A percentile compares a stretch with the other conserved stretches of the same genome.
phyloP scores from a whole-genome alignment of 495 filamentous ascomycete genomes.

The Hypoxylon crocopeplum region DNA sequence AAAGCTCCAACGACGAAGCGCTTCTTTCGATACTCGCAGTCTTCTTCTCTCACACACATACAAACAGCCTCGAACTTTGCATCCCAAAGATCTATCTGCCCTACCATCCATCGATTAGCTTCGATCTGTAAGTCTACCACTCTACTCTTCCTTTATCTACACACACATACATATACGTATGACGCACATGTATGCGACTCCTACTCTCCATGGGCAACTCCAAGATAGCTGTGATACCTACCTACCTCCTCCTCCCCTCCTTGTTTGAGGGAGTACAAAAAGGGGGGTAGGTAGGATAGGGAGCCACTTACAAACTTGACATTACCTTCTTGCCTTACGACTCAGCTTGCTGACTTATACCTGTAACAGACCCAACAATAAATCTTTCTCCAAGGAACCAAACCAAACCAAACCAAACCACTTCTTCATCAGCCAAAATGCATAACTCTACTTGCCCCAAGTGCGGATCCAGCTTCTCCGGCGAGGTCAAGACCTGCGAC shows the following conservation, averaged over 20 bases:
- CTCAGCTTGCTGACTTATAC: background rate
- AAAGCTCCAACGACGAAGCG: conserved; percentile 10
- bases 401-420: background rate
- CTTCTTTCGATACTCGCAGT: background rate
- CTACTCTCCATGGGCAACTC: no score
- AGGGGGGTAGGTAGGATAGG: no score
- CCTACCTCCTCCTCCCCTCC: no score
- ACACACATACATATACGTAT: background rate
- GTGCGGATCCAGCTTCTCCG: conserved; percentile 51
- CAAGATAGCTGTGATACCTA: no score
- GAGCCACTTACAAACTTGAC: no score
- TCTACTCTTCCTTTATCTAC: background rate
- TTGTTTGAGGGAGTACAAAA: no score
- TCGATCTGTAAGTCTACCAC: conserved; percentile 3
- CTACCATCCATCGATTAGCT: background rate
- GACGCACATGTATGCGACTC: background rate
- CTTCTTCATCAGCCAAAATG: conserved; percentile 47
- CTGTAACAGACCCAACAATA: no score
- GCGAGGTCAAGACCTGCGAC: conserved; percentile 52
- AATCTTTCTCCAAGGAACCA: no score
- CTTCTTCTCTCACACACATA: background rate
- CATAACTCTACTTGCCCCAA: conserved; percentile 56
- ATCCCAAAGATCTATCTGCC: background rate
- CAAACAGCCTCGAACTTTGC: background rate
- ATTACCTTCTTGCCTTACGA: no score